Base-by-base conservation (phyloP, 108 stramenopile genomes). In the Schizochytrium sp. region DNA sequence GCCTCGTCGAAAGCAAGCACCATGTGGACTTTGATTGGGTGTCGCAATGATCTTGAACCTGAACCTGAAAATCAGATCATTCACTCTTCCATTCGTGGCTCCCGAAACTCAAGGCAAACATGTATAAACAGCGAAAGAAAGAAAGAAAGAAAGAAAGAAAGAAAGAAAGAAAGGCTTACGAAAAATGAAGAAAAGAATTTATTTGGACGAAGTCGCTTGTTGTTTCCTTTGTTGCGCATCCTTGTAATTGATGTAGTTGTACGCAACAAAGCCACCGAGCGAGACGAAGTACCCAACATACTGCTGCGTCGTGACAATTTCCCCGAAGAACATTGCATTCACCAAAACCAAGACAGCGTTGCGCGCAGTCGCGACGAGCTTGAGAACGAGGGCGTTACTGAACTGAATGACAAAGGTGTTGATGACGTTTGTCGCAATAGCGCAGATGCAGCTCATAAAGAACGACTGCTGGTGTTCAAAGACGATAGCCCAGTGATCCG, bases 191-290 rank as follows among this genome's bases (percentile, higher is more conserved):
- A 14, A 57, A 14, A 16, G 16, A 0, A 57, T 16, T 57, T 16
- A 16, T 16, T 8, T 57, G 8, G 8, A 8, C 55, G 55, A 57
- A 14, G 4, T 69, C 6, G 41, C 63, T 10, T 34, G n/a, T 18
- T 69, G 63, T 16, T 69, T 6, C 23, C 63, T 8, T 23, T 69
- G 16, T 83, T 83, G 45, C 45, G 34, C 63, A 10, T 83, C 76
- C 76, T 53, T 47, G 48, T 83, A 53, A 12, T 83, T 83, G 51
- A 83, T 23, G 76, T 83, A 83, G 76, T 83, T 83, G 76, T 83
- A 83, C 12, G 76, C 76, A 18, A 47, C 45, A 53, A 83, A 83
- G 23, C 76, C 76, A 23, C 48, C 76, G 51, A 83, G 76, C 19
- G 76, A 83, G 48, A 83, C 51, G 23, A 28, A 25, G 76, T 83